These are phyloP conservation scores for Candida tetrigidarum DNA, from an alignment of 1,139 yeast species.

Conservation along the genomic window DNA sequence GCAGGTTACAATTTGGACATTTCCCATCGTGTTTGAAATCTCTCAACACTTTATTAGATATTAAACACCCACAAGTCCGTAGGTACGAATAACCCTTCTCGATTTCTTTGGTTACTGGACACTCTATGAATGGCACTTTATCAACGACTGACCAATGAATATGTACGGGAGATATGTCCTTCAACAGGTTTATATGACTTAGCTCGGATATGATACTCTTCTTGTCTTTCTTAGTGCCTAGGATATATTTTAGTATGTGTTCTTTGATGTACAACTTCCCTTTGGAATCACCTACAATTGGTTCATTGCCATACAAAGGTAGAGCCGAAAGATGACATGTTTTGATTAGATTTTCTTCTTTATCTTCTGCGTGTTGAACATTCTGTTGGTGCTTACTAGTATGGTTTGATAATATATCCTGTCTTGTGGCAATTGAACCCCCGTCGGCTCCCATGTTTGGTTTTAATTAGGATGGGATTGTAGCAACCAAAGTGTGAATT, in stretches of 20 bases:
- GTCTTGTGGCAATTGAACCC: constrained; percentile 52
- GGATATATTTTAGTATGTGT: constrained; percentile 59
- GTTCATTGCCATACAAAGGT: constrained; percentile 31
- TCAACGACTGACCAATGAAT: constrained; percentile 26
- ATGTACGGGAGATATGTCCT: constrained; percentile 34
- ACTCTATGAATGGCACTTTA: constrained; percentile 40
- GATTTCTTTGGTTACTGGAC: constrained; percentile 49
- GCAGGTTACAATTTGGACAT: constrained; percentile 41
- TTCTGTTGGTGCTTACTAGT: constrained; percentile 19
- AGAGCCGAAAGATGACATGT: constrained; percentile 34
- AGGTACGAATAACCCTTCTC: constrained; percentile 33
- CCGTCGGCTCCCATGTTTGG: constrained; percentile 52
- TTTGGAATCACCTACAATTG: constrained; percentile 68
- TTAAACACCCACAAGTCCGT: constrained; percentile 48
- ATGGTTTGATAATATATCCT: constrained; percentile 36
- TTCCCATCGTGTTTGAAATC: constrained; percentile 16
- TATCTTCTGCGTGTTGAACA: constrained; percentile 33
- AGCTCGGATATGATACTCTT: constrained; percentile 17
- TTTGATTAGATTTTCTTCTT: constrained; percentile 16
- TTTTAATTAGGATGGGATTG: not conserved
- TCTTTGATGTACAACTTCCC: constrained; percentile 78
- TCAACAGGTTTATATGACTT: constrained; percentile 44
- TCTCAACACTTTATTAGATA: constrained; percentile 29
- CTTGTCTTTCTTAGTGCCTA: constrained; percentile 31
- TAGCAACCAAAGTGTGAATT: no score